phyloP scores from a whole-genome alignment of 306 rosid genomes.

The Vachellia pachyceras region DNA sequence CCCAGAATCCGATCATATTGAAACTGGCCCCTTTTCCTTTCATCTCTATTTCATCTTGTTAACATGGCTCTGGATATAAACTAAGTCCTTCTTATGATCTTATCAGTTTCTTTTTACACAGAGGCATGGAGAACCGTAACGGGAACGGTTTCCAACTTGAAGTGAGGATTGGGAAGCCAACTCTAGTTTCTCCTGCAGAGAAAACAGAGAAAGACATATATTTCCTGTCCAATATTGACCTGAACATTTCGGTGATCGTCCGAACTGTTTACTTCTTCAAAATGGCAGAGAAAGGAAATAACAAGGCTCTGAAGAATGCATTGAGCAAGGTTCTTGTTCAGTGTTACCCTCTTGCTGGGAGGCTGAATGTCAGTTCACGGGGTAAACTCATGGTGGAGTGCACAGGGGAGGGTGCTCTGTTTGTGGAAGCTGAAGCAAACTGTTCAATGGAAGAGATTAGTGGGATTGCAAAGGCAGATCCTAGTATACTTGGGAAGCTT shows the following conservation, averaged over 20 bases:
- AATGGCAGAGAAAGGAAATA: constrained; percentile 59
- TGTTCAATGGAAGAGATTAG: constrained; percentile 69
- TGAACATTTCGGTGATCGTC: constrained; percentile 75
- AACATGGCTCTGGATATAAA: not conserved
- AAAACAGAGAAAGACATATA: constrained; percentile 72
- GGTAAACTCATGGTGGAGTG: constrained; percentile 83
- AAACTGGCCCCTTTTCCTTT: not conserved
- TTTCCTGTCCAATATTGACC: constrained; percentile 91
- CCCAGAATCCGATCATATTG: constrained; percentile 16
- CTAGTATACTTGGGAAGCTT: constrained; percentile 75
- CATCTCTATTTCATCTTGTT: not conserved
- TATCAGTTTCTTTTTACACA: not conserved
- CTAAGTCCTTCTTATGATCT: constrained; percentile 2
- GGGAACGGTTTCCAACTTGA: constrained; percentile 41
- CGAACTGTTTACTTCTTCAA: constrained; percentile 75
- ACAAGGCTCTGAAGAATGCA: constrained; percentile 64
- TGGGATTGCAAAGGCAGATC: constrained; percentile 76
- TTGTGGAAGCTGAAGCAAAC: constrained; percentile 86
- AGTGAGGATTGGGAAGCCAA: constrained; percentile 61
- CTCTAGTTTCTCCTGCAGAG: constrained; percentile 63
- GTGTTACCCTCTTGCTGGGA: constrained; percentile 85
- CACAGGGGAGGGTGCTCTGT: constrained; percentile 86
- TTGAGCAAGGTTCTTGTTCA: constrained; percentile 69
- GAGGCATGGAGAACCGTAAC: constrained; percentile 51
- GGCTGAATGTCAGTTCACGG: constrained; percentile 71